Percentiles rank a stretch among this genome's conserved stretches.
Evolutionary conservation across 306 rosid species (phyloP).

Genomic region (Quercus cerris): DNA sequence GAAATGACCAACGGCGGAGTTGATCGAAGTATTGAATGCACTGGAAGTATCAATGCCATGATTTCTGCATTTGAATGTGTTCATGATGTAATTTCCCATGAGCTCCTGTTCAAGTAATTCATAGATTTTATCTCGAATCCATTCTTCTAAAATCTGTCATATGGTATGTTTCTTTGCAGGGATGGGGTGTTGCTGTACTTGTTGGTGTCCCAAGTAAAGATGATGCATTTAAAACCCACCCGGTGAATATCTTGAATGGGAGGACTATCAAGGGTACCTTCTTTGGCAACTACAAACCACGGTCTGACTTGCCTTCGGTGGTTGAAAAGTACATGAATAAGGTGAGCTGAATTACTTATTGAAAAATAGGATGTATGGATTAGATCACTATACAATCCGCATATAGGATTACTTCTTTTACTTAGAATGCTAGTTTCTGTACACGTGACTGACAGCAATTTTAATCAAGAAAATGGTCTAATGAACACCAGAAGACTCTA

Average conservation of each 20-base stretch:
- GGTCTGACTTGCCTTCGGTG: conserved; percentile 64
- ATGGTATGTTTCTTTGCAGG: conserved; percentile 30
- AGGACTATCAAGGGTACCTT: conserved; percentile 91
- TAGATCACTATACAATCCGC: too few relatives aligned
- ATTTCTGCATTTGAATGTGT: conserved; percentile 89
- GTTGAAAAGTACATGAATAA: conserved; percentile 73
- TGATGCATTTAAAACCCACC: conserved; percentile 78
- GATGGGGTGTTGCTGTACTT: conserved; percentile 92
- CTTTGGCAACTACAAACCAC: conserved; percentile 90
- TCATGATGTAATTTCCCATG: conserved; percentile 51
- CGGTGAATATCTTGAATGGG: conserved; percentile 63
- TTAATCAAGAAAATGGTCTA: too few relatives aligned
- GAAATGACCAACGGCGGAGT: conserved; percentile 86
- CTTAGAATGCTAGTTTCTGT: too few relatives aligned
- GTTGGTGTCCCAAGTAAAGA: conserved; percentile 85
- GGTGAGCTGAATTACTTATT: conserved; percentile 17
- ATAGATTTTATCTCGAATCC: too few relatives aligned
- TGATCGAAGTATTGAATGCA: conserved; percentile 80
- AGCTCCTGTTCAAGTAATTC: neutral
- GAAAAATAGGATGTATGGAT: too few relatives aligned
- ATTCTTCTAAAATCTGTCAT: neutral
- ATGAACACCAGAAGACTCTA: too few relatives aligned
- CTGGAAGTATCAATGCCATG: conserved; percentile 83
- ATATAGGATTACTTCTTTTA: too few relatives aligned
- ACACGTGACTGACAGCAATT: too few relatives aligned